Evolutionary conservation across 805 yeast species (phyloP), one percentile per base, ranked within the genome.

Genomic region (Kodamaea hsintzibuensis): DNA sequence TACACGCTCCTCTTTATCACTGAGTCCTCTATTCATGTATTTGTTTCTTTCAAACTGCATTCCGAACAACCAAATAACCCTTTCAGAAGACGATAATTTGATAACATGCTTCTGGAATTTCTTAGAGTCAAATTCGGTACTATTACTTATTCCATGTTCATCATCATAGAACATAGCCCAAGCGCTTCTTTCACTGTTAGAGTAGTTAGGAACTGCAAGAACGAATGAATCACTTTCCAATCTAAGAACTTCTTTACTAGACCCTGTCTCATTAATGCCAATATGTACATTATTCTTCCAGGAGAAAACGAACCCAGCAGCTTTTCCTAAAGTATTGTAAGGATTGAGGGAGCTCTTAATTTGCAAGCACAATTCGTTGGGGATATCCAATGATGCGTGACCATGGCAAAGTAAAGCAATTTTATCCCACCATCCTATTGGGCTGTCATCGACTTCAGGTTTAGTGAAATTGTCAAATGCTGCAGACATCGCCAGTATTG

Each of bases 41-140:
- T 66, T 66, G 51, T 87, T 86, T 55, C 88, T 71, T 65, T 91
- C 96, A 70, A 90, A 89, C 17, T 81, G 58, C 60, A 89, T 71
- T 0, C 97, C 97, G 47, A 86, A 70, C 37, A 78, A 81, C 97
- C 97, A 91, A n/a, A 72, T 66, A 6, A 91, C 95, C 40, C 76
- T 72, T 27, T 91, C 91, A 9, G 78, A 70, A 0, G 78, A 73
- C 1, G 77, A 72, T 27, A 91, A 73, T 58, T 82, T 83, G 80
- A 89, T 79, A 0, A 77, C 73, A 8, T 65, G 62, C 60, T 80
- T 80, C 17, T 63, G 70, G 38, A 72, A 67, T 51, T 71, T 73
- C 43, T 60, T 66, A 3, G 67, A 50, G 43, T 70, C 76, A 1
- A 63, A 51, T 33, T 69, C 73, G 2, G 10, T 17, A 5, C 19